Evolutionary conservation across 1,139 yeast species (phyloP), one percentile per base, ranked within the genome.

Genomic region (Maudiozyma humilis): DNA sequence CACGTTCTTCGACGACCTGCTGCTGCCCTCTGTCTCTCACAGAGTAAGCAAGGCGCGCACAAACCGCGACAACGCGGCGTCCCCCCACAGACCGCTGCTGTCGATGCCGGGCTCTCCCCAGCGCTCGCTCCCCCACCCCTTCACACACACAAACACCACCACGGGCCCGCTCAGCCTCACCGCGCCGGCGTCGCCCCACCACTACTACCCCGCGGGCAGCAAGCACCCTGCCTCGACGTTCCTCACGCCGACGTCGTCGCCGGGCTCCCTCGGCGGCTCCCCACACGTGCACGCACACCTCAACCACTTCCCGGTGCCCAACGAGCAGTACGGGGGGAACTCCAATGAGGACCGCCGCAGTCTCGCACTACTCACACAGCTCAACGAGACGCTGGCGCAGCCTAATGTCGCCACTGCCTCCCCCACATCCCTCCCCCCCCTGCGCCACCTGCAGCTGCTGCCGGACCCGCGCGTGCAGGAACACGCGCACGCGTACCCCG

Each of bases 121-220:
- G 42, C 37, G 27, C 34, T 32, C 8, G 10, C 8, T 23, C 10
- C 27, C 10, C 27, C 8, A 10, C 27, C 6, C 10, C 8, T 23
- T n/a, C n/a, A n/a, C n/a, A n/a, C 27, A 23, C 27, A 23, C 59
- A 32, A 52, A 49, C n/a, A 25, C 59, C 63, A 10, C 63, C 63
- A 2, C 63, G n/a, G n/a, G n/a, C n/a, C n/a, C n/a, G n/a, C n/a
- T n/a, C 64, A 18, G 56, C 62, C 12, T 59, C 63, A 7, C 61
- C 63, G n/a, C n/a, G n/a, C n/a, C n/a, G n/a, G n/a, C n/a, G n/a
- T n/a, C n/a, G n/a, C n/a, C n/a, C n/a, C n/a, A n/a, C n/a, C n/a
- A n/a, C n/a, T n/a, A n/a, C n/a, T n/a, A n/a, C n/a, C n/a, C n/a
- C n/a, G n/a, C n/a, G n/a, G n/a, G n/a, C n/a, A n/a, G n/a, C n/a